Base-by-base conservation (phyloP, 768 basidiomycete species). In the Mrakia hoshinonis region DNA sequence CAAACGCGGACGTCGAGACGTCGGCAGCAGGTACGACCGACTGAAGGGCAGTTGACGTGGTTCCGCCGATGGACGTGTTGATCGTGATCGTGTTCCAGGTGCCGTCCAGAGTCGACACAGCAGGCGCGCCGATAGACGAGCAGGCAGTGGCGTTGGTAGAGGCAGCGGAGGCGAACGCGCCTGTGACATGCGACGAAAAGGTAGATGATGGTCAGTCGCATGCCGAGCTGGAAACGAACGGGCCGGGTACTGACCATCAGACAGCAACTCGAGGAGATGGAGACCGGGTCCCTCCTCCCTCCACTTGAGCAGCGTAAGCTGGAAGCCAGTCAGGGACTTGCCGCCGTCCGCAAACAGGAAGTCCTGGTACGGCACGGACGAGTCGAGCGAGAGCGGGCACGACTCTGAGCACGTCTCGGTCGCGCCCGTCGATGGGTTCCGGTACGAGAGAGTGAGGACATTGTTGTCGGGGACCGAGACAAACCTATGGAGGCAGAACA, bases 181-280 rank as follows among this genome's bases (percentile, higher is more conserved):
- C 79, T 79, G 29, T 4, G 61, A 69, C 49, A 64, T 47, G 60
- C 48, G 26, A 48, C 10, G 43, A 20, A 9, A 48, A 29, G n/a
- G 24, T 39, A 38, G 10, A n/a, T n/a, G 3, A 46, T 12, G 29
- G 51, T 60, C 43, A 69, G 26, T 36, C 18, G 3, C 51, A n/a
- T 5, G 51, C 26, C 22, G 26, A 29, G 20, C 20, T 52, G 49
- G 24, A 1, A 26, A 64, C 18, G 24, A 20, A 31, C 22, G 20
- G 34, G 26, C 67, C 64, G n/a, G 49, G 38, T 55, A 77, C 74
- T 74, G 69, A 72, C 95, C 96, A 22, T 91, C 88, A 3, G 92
- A 93, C 24, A 99, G 85, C 20, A 98, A 82, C 76, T 98, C 92
- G n/a, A 98, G 78, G 64, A 96, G 83, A 78, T 95, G 92, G 43